A percentile compares a stretch with the other conserved stretches of the same genome.
Evolutionary conservation across 139 green algal genomes (phyloP).

Genomic region (Mychonastes homosphaera): DNA sequence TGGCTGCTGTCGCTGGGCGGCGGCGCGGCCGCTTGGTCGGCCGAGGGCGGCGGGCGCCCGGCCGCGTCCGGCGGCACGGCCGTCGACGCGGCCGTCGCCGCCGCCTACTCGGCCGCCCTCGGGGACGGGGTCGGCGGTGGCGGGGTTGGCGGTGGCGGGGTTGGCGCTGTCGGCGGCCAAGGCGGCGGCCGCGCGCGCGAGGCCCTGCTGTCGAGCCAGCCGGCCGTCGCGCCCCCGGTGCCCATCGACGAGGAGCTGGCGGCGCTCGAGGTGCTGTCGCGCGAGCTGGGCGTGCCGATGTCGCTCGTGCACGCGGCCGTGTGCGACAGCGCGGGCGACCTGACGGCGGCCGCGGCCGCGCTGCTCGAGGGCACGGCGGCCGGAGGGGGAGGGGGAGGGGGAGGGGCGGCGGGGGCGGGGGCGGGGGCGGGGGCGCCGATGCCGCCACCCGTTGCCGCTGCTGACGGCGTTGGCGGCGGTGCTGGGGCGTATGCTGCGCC

Average conservation of each 20-base stretch:
- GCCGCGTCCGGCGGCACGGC: no score
- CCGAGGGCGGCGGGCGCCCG: no score
- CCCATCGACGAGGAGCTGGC: constrained; percentile 18
- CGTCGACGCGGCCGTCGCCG: no score
- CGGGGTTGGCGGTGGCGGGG: constrained; percentile 8
- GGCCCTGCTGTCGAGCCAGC: no score
- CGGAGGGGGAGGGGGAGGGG: no score
- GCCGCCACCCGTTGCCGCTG: background rate
- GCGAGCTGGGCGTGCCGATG: background rate
- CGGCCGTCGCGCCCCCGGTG: constrained; percentile 7
- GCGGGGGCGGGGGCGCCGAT: background rate
- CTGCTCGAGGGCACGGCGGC: no score
- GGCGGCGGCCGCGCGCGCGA: constrained; percentile 7
- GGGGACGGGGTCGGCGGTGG: no score
- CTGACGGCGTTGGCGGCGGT: background rate
- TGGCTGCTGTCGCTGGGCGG: no score
- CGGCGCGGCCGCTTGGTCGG: no score
- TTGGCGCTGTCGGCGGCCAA: no score
- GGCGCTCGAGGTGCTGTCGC: constrained; percentile 12
- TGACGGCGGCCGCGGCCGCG: constrained; percentile 9
- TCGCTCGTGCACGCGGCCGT: constrained; percentile 11
- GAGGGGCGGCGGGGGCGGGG: background rate
- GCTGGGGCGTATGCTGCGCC: background rate
- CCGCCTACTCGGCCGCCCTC: no score
- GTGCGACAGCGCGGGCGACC: constrained; percentile 7